Evolutionary conservation across 441 rosid species (phyloP).

Genomic region (Monsonia emarginata): DNA sequence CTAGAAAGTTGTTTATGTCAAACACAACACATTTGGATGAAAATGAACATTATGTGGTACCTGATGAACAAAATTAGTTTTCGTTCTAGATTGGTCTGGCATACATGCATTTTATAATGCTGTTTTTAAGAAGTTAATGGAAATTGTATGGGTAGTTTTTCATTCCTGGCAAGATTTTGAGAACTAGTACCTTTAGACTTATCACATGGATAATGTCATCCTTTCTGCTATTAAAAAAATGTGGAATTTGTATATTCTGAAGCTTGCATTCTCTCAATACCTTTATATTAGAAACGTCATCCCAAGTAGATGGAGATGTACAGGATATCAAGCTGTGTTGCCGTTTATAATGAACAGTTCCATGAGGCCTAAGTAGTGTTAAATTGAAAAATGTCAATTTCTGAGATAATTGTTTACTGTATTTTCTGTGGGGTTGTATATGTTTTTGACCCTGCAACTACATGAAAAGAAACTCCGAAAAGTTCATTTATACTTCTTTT

Average conservation of each 20-base stretch:
- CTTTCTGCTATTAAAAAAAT: not conserved
- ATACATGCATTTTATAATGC: not conserved
- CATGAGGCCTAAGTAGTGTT: not conserved
- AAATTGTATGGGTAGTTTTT: not conserved
- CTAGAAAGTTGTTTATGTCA: not conserved
- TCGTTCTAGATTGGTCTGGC: no score
- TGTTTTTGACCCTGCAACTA: not conserved
- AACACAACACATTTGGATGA: not conserved
- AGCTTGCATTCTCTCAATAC: slow-evolving; percentile 1
- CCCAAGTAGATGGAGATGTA: not conserved
- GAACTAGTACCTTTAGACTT: not conserved
- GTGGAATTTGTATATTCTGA: not conserved
- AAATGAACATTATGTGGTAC: not conserved
- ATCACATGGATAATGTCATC: not conserved
- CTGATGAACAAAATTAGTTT: not conserved
- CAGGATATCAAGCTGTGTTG: not conserved
- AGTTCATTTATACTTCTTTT: not conserved
- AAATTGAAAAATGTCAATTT: not conserved
- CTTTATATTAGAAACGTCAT: not conserved
- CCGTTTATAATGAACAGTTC: no score
- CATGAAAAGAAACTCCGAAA: not conserved
- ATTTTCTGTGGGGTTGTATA: not conserved
- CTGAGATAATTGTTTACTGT: not conserved
- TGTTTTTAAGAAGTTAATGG: not conserved
- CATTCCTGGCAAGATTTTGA: not conserved